Percentiles rank a stretch among this genome's conserved stretches.
phyloP scores from a whole-genome alignment of 2,329 filamentous ascomycete species.

The Chalaropsis ovoidea region DNA sequence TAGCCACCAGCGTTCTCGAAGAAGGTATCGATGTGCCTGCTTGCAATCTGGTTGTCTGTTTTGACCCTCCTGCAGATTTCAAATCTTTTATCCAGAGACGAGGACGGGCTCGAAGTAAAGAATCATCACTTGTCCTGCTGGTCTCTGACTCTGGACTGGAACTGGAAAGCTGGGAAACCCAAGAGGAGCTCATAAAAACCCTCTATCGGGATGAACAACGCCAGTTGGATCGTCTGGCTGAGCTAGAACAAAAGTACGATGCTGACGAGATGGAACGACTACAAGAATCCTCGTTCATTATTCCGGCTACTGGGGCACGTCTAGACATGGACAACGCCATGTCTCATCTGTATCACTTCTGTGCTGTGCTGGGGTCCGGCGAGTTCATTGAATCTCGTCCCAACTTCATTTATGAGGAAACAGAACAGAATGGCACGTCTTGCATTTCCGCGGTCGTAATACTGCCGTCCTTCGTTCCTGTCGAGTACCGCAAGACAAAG shows the following conservation, averaged over 20 bases:
- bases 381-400: conserved; percentile 57
- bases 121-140: conserved; percentile 44
- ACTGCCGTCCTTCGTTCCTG: conserved; percentile 61
- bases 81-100: conserved; percentile 51
- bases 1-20: conserved; percentile 55
- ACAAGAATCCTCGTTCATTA: conserved; percentile 31
- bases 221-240: conserved; percentile 37
- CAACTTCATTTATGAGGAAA: conserved; percentile 51
- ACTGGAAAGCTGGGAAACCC: conserved; percentile 41
- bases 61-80: conserved; percentile 41
- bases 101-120: conserved; percentile 42
- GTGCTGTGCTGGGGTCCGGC: conserved; percentile 46
- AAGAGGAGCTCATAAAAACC: conserved; percentile 64
- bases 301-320: conserved; percentile 46
- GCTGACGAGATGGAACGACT: conserved; percentile 25
- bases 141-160: conserved; percentile 26
- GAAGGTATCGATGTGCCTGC: conserved; percentile 59
- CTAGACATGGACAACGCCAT: conserved; percentile 65
- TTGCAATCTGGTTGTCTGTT: conserved; percentile 53
- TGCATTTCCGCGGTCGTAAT: conserved; percentile 50
- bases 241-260: conserved; percentile 38
- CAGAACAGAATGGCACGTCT: conserved; percentile 21
- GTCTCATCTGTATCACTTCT: conserved; percentile 75
- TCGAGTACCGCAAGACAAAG: conserved; percentile 44
- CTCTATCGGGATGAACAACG: conserved; percentile 57